These are phyloP conservation scores for Xylaria sp. DNA, from an alignment of 2,329 filamentous ascomycete species.

Conservation along the genomic window DNA sequence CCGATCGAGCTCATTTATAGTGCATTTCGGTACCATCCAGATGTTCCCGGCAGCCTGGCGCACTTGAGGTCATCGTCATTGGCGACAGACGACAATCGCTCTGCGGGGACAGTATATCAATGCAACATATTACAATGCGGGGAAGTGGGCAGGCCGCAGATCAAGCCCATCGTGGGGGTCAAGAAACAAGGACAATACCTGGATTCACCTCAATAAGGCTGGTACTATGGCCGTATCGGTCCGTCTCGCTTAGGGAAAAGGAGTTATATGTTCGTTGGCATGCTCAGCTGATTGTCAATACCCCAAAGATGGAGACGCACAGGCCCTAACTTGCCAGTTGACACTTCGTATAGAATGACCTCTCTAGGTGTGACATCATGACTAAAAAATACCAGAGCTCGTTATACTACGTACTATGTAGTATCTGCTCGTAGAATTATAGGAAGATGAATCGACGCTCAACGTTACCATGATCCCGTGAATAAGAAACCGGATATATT, in stretches of 20 bases:
- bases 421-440: background rate
- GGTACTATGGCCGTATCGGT: conserved; percentile 10
- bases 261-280: background rate
- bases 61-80: conserved; percentile 16
- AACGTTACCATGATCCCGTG: background rate
- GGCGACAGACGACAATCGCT: background rate
- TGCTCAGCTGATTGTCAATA: conserved; percentile 8
- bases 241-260: conserved; percentile 10
- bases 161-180: conserved; percentile 17
- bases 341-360: background rate
- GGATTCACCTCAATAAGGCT: conserved; percentile 2
- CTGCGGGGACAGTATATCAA: conserved; percentile 18
- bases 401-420: too few species aligned
- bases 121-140: conserved; percentile 25
- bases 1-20: conserved; percentile 14
- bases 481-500: background rate
- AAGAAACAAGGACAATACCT: conserved; percentile 9
- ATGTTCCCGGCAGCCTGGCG: background rate
- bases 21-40: too few species aligned
- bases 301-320: background rate
- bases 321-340: background rate
- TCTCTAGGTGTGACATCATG: conserved; percentile 5
- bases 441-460: background rate
- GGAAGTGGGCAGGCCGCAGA: conserved; percentile 23
- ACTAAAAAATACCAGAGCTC: background rate